Base-by-base conservation (phyloP, 306 rosid species). In the Casuarina cunninghamiana region DNA sequence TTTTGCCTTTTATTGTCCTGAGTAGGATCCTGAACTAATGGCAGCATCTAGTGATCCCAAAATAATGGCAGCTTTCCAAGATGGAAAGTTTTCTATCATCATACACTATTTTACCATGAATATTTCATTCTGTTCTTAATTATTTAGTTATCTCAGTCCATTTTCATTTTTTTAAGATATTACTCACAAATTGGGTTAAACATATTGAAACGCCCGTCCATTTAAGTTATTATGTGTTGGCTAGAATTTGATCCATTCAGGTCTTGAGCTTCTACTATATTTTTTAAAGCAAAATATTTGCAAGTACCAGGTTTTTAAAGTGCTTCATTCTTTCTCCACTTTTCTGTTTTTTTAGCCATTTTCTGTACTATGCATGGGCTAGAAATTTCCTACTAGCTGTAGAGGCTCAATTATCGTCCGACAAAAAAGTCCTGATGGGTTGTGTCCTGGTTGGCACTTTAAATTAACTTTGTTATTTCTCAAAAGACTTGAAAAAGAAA, bases 61-160 rank as follows among this genome's bases (percentile, higher is more conserved):
- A 84, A 84, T 93, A 57, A 93, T 91, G 97, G 91, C 97, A 84
- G 98, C 98, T 83, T 89, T 93, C 57, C 97, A 93, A 84, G 98
- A 93, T 80, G 98, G 98, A 89, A 86, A n/a, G 58, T 73, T 82
- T 57, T 71, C 58, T 55, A 66, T 78, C 62, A 68, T 66, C 46
- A 54, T 19, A 55, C 17, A 55, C 53, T 77, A n/a, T 37, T n/a
- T n/a, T n/a, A n/a, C 5, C 46, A 67, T 53, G 17, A 26, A 10
- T 51, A 4, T 41, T 57, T 41, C 6, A 16, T 3, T 53, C n/a
- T 77, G 26, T 41, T 71, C 45, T 2, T 45, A n/a, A 9, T 53
- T 53, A 11, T 62, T n/a, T 70, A 12, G 67, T 49, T 19, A 58
- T 16, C 78, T 54, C 53, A 4, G 11, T 16, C 65, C n/a, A 48